These are phyloP conservation scores for Fereydounia khargensis DNA, from an alignment of 1,284 basidiomycete genomes.

Conservation along the genomic window DNA sequence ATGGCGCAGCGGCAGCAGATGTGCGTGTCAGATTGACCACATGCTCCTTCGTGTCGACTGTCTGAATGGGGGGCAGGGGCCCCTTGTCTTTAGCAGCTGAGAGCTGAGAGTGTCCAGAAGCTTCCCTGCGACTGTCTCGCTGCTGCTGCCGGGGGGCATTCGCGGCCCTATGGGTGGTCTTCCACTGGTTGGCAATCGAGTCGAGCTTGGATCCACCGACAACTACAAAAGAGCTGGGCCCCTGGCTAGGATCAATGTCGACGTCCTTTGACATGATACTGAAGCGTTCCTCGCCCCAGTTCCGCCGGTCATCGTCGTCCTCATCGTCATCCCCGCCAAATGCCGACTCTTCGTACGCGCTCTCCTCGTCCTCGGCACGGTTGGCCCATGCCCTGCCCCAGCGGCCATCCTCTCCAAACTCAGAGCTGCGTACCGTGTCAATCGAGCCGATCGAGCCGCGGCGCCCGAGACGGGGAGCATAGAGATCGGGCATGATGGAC, in stretches of 20 bases:
- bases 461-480: background rate
- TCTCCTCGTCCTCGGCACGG: conserved; percentile 42
- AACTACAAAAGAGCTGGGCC: background rate
- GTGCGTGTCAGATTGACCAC: conserved; percentile 36
- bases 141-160: background rate
- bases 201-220: conserved; percentile 3
- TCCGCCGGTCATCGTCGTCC: background rate
- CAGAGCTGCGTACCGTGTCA: conserved; percentile 45
- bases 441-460: conserved; percentile 19
- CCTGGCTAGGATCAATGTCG: conserved; percentile 6
- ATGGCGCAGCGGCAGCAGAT: too few species aligned
- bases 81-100: too few species aligned
- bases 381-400: conserved; percentile 46
- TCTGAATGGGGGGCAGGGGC: conserved; percentile 13
- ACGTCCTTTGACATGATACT: conserved; percentile 2
- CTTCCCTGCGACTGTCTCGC: background rate
- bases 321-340: conserved; percentile 15
- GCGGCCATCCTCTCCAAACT: conserved; percentile 43
- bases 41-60: conserved; percentile 26
- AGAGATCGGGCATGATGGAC: conserved; percentile 1
- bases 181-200: conserved; percentile 21
- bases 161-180: conserved; percentile 6
- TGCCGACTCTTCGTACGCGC: conserved; percentile 25
- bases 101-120: too few species aligned
- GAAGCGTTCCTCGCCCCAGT: background rate